These are phyloP conservation scores for Penicillium glabrum DNA, from an alignment of 2,329 filamentous ascomycete genomes.

Conservation along the genomic window DNA sequence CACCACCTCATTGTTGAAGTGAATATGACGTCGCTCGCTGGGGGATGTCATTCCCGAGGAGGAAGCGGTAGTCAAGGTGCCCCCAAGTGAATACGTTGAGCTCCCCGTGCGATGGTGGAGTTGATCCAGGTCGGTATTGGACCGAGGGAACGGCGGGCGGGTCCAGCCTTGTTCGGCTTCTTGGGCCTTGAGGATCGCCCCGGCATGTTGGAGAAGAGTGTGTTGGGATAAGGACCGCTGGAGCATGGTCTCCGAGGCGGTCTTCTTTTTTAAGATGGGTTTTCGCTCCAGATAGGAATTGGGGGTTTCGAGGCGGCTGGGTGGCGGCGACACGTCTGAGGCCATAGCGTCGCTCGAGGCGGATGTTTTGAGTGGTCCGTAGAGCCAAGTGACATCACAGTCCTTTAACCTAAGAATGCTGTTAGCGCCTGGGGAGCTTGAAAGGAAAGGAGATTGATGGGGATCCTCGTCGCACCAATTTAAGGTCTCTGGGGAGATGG, in stretches of 20 bases:
- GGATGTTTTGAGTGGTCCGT: constrained; percentile 83
- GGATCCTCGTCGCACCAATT: constrained; percentile 71
- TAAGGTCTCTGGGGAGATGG: constrained; percentile 83
- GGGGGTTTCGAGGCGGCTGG: constrained; percentile 58
- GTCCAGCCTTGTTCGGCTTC: constrained; percentile 58
- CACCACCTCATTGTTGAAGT: constrained; percentile 93
- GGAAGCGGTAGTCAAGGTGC: constrained; percentile 58
- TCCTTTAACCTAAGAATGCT: constrained; percentile 75
- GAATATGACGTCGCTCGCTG: constrained; percentile 75
- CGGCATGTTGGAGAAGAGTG: constrained; percentile 84
- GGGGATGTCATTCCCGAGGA: constrained; percentile 71
- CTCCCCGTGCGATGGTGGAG: constrained; percentile 61
- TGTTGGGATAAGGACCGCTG: constrained; percentile 85
- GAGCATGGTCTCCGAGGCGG: constrained; percentile 93
- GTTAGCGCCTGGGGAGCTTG: neutral
- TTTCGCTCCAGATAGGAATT: constrained; percentile 75
- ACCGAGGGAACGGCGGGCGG: constrained; percentile 59
- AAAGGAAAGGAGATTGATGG: neutral
- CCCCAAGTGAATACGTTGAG: constrained; percentile 48
- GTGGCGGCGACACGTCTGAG: constrained; percentile 50
- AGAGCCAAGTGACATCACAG: constrained; percentile 95
- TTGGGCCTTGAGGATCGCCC: constrained; percentile 81
- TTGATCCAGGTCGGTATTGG: constrained; percentile 69
- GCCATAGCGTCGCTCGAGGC: constrained; percentile 53
- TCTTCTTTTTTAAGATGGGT: constrained; percentile 93